Evolutionary conservation across 495 filamentous ascomycete genomes (phyloP).

Genomic region (Aspergillus taichungensis): DNA sequence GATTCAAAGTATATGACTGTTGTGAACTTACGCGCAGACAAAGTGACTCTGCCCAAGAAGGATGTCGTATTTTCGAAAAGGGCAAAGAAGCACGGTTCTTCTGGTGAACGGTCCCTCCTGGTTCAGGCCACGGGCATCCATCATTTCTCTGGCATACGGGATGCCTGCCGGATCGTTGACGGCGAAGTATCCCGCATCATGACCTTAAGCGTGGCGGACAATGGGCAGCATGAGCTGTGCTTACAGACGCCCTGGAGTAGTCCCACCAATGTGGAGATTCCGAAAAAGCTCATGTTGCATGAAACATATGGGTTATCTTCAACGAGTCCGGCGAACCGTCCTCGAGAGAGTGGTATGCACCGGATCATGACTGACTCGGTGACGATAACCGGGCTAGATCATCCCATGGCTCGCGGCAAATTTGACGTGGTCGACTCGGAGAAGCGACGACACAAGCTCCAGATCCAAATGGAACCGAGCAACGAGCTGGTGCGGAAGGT

Average conservation of each 20-base stretch:
- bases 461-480: constrained; percentile 56
- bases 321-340: constrained; percentile 20
- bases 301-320: constrained; percentile 33
- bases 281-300: constrained; percentile 37
- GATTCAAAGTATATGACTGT: constrained; percentile 59
- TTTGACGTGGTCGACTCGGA: constrained; percentile 57
- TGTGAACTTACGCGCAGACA: constrained; percentile 46
- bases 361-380: constrained; percentile 43
- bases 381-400: constrained; percentile 32
- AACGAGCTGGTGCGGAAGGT: constrained; percentile 49
- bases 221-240: constrained; percentile 54
- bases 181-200: constrained; percentile 58
- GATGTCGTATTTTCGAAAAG: constrained; percentile 23
- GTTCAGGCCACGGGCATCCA: constrained; percentile 35
- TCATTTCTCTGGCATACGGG: constrained; percentile 49
- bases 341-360: constrained; percentile 44
- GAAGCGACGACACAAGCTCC: constrained; percentile 52
- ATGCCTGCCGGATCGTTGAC: constrained; percentile 68
- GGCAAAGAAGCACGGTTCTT: constrained; percentile 11
- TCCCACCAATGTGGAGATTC: constrained; percentile 47
- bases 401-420: constrained; percentile 41
- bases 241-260: constrained; percentile 70
- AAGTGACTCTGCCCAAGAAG: constrained; percentile 23
- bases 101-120: constrained; percentile 24
- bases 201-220: constrained; percentile 55